These are phyloP conservation scores for Lipomyces yamanashiensis DNA, from an alignment of 805 yeast genomes.

Conservation along the genomic window DNA sequence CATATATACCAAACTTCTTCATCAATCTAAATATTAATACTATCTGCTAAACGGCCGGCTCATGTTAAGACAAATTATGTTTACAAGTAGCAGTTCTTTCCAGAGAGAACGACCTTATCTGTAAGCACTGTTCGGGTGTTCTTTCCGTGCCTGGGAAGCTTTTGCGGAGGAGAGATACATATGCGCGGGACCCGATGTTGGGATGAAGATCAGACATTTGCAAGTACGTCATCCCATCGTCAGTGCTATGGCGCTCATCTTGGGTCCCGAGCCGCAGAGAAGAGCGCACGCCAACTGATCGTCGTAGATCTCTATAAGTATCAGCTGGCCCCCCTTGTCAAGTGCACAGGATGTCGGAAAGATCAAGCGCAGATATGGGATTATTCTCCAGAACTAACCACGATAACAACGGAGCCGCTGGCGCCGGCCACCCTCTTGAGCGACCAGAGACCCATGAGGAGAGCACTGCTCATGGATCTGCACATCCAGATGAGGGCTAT, in stretches of 20 bases:
- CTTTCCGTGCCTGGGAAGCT: too few relatives aligned
- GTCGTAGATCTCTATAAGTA: background rate
- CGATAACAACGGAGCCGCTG: background rate
- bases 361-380: slow-evolving; percentile 6
- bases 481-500: background rate
- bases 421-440: slow-evolving; percentile 7
- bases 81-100: too few relatives aligned
- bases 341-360: background rate
- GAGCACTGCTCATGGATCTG: background rate
- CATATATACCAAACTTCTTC: background rate
- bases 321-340: background rate
- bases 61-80: too few relatives aligned
- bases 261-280: background rate
- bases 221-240: background rate
- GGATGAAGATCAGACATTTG: background rate
- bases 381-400: background rate
- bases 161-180: too few relatives aligned
- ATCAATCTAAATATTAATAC: too few relatives aligned
- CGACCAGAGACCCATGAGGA: slow-evolving; percentile 1
- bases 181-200: background rate
- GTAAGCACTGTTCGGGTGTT: too few relatives aligned
- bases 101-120: too few relatives aligned
- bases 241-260: background rate
- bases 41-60: too few relatives aligned
- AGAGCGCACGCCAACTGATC: slow-evolving; percentile 2